Evolutionary conservation across 73 alveolate genomes (phyloP).

Genomic region (Tetrahymena malaccensis): DNA sequence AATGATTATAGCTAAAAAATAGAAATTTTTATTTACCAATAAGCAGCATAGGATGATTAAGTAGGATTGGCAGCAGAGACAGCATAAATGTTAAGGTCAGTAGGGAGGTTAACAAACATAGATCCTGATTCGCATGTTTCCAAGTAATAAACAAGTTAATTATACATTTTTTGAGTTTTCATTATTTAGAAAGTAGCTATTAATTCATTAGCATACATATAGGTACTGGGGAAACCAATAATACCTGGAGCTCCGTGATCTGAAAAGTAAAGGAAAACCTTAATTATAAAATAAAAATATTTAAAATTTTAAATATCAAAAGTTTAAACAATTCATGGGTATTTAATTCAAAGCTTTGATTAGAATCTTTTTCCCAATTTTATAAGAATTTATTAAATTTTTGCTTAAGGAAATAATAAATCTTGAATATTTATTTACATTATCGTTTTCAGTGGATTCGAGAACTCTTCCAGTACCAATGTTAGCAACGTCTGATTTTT

Average conservation of each 20-base stretch:
- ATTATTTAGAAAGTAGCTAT: constrained; percentile 62
- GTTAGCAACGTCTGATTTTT: not conserved
- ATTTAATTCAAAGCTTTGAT: too few species aligned
- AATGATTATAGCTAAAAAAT: constrained; percentile 30
- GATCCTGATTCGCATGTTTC: constrained; percentile 99
- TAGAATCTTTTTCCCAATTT: too few species aligned
- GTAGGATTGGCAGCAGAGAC: constrained; percentile 92
- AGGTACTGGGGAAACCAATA: constrained; percentile 78
- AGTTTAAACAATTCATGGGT: too few species aligned
- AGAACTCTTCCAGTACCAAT: constrained; percentile 32
- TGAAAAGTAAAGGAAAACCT: constrained; percentile 72
- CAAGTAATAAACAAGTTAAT: constrained; percentile 76
- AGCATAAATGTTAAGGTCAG: constrained; percentile 66
- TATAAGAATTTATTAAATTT: too few species aligned
- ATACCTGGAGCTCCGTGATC: constrained; percentile 95
- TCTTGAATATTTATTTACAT: not conserved
- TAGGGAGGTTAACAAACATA: constrained; percentile 67
- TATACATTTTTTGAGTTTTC: constrained; percentile 80
- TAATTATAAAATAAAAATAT: too few species aligned
- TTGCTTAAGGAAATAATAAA: too few species aligned
- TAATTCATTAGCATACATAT: constrained; percentile 72
- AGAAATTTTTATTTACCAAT: constrained; percentile 65
- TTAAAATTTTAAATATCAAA: too few species aligned
- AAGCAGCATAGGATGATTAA: constrained; percentile 94
- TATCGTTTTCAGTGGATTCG: constrained; percentile 41